Conservation (phyloP, 495 filamentous ascomycete genomes). For the Neurospora sp. region DNA sequence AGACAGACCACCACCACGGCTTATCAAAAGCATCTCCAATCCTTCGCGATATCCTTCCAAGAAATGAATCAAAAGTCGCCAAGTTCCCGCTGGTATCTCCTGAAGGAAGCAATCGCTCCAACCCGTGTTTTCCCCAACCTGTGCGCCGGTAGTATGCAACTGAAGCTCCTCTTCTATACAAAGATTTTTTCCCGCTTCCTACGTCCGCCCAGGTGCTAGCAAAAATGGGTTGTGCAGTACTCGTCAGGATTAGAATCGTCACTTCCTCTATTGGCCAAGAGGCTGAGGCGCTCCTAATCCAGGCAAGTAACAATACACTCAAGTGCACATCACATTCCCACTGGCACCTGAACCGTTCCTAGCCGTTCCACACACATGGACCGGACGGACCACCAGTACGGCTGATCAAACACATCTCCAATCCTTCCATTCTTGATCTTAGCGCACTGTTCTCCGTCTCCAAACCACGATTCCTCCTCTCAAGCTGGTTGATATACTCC, state of each 20-base stretch:
- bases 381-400: not conserved
- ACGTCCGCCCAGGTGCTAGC: not conserved
- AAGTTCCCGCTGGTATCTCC: not conserved
- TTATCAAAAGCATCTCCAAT: conserved; percentile 49
- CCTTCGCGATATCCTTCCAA: conserved; percentile 22
- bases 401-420: conserved; percentile 48
- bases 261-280: not conserved
- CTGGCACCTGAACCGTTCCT: not conserved
- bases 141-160: not conserved
- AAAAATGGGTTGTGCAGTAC: not conserved
- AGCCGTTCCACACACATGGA: not conserved
- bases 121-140: not conserved
- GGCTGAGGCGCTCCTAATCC: not conserved
- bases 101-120: not conserved
- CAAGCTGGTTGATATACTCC: conserved; percentile 79
- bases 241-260: not conserved
- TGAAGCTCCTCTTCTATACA: not conserved
- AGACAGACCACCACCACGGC: not conserved
- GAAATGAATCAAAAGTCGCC: not conserved
- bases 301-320: not conserved
- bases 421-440: conserved; percentile 49
- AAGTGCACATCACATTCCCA: not conserved
- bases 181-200: not conserved
- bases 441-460: conserved; percentile 65
- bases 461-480: conserved; percentile 60